Percentiles rank a stretch among this genome's conserved stretches.
Conservation (phyloP, 768 basidiomycete species). For the Grammothele lineata region DNA sequence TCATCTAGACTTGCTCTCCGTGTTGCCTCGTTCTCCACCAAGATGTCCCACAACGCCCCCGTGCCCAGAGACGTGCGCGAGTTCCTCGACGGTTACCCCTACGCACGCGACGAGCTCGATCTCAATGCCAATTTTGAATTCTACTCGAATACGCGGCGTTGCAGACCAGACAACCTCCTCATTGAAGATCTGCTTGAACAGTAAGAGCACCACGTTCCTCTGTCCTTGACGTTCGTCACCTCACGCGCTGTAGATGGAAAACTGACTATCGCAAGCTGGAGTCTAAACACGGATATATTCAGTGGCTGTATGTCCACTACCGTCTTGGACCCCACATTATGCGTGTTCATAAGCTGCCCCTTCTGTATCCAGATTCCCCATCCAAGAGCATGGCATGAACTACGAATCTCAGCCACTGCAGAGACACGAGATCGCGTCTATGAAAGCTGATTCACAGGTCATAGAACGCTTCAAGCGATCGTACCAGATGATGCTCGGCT, state of each 20-base stretch:
- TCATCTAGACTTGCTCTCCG: too few relatives aligned
- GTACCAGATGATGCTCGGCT: constrained; percentile 73
- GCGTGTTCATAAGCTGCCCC: too few relatives aligned
- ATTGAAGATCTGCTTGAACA: constrained; percentile 61
- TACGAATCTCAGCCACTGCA: constrained; percentile 62
- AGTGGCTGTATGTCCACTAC: constrained; percentile 61
- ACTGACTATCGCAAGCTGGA: constrained; percentile 62
- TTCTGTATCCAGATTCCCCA: constrained; percentile 64
- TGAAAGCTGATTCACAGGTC: constrained; percentile 47
- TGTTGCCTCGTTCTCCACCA: background rate
- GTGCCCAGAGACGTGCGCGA: constrained; percentile 53
- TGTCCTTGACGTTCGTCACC: background rate
- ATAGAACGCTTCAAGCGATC: constrained; percentile 51
- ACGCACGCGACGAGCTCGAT: constrained; percentile 33
- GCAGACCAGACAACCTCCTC: constrained; percentile 54
- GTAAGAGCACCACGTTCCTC: constrained; percentile 30
- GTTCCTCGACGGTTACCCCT: constrained; percentile 54
- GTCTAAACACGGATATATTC: constrained; percentile 67
- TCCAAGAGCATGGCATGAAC: constrained; percentile 73
- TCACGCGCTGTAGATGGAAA: constrained; percentile 48
- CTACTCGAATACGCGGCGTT: constrained; percentile 53
- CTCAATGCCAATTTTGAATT: constrained; percentile 52
- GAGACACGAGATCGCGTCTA: constrained; percentile 54
- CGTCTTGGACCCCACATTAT: too few relatives aligned
- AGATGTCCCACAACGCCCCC: background rate